A percentile compares a stretch with the other conserved stretches of the same genome.
Evolutionary conservation across 495 filamentous ascomycete species (phyloP).

Genomic region (Chaetomium tenue): DNA sequence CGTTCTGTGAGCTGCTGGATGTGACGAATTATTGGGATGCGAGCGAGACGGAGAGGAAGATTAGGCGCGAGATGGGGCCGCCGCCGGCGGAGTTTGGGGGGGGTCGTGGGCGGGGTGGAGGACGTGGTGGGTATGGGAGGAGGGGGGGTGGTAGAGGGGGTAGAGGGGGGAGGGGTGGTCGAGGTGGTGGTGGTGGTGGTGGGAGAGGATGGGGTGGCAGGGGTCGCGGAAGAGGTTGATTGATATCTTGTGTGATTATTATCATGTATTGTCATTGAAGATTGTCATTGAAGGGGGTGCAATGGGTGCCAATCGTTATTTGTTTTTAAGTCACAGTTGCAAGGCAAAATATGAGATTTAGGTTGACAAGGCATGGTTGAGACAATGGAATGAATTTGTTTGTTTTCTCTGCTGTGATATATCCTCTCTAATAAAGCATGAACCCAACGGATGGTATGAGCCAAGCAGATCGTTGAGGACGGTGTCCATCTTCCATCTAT

Average conservation of each 20-base stretch:
- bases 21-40: conserved; percentile 76
- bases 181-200: conserved; percentile 34
- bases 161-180: conserved; percentile 41
- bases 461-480: conserved; percentile 52
- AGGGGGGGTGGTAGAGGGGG: conserved; percentile 41
- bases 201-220: conserved; percentile 23
- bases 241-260: background rate
- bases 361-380: background rate
- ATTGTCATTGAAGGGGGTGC: background rate
- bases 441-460: conserved; percentile 38
- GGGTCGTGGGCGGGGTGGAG: conserved; percentile 31
- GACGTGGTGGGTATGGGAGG: conserved; percentile 36
- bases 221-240: conserved; percentile 21
- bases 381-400: background rate
- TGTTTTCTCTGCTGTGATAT: conserved; percentile 23
- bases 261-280: background rate
- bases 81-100: conserved; percentile 36
- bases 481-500: conserved; percentile 64
- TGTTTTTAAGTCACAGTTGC: background rate
- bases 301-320: background rate
- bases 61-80: conserved; percentile 48
- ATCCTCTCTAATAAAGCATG: conserved; percentile 51
- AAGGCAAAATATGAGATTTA: background rate
- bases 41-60: conserved; percentile 63
- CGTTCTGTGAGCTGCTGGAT: conserved; percentile 73